Base-by-base conservation (phyloP, 441 rosid species). In the Cnidoscolus chayamansa region DNA sequence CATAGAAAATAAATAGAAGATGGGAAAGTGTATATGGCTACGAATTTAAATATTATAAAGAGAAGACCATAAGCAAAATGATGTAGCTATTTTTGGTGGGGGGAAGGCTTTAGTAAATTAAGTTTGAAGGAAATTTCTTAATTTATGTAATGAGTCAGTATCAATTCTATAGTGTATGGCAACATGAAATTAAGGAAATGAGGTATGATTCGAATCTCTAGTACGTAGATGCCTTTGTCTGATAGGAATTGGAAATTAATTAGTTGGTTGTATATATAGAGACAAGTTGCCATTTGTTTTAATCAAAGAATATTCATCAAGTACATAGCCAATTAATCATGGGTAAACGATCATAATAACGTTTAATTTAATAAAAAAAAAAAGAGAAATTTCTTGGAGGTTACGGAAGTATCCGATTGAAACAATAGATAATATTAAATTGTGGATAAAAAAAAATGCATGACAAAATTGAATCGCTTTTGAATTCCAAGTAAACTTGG, bases 361-460 rank as follows among this genome's bases (percentile, higher is more conserved):
- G 45, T 40, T 56, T 12, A 56, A 40, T 68, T 47, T 13, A 2
- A n/a, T 57, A 37, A 54, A 54, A 37, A 17, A 2, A 20, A 7
- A 58, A 25, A 45, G 16, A n/a, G 73, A 31, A 70, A 31, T 70
- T 70, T 59, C 73, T 59, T 70, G 56, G 48, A 17, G 7, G 61
- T 20, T 17, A 57, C 45, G 15, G 15, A 2, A 48, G 25, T 25
- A 25, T 25, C 25, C 25, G 25, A 25, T 25, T 25, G 25, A 25
- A 25, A 25, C 25, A 25, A 25, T 25, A 25, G 25, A 25, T 25
- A 25, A 25, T 25, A 25, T 25, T 25, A 25, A 25, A 25, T 25
- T 25, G 25, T 25, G 25, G 25, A 25, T 25, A 25, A 25, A 25
- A 25, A 25, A 25, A 25, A 25, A 25, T 25, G 25, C 25, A 25